A percentile compares a stretch with the other conserved stretches of the same genome.
Conservation (phyloP, 192 early-diverging fungal species). For the Entomortierella parvispora region DNA sequence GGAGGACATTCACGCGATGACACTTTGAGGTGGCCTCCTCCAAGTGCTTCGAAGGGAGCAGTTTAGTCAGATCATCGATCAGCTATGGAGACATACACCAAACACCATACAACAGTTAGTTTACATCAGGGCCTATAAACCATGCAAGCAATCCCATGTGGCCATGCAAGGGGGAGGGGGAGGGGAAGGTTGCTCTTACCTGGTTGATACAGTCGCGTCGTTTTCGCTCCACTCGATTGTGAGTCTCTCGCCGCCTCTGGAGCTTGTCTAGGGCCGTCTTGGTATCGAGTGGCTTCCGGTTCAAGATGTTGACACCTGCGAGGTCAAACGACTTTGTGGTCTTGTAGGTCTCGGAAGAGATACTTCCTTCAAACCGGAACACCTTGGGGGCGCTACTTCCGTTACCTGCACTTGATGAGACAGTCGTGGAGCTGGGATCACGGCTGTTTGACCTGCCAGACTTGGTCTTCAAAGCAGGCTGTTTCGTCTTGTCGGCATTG, state of each 20-base stretch:
- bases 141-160: neutral
- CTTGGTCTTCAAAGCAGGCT: no score
- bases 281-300: constrained; percentile 38
- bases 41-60: constrained; percentile 47
- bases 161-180: no score
- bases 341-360: constrained; percentile 18
- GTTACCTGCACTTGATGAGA: no score
- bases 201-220: constrained; percentile 80
- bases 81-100: constrained; percentile 9
- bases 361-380: constrained; percentile 15
- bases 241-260: constrained; percentile 77
- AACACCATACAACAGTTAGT: neutral
- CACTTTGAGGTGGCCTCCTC: constrained; percentile 50
- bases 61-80: constrained; percentile 37
- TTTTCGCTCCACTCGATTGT: constrained; percentile 80
- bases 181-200: no score
- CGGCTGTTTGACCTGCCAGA: no score
- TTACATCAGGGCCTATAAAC: no score
- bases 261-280: constrained; percentile 74
- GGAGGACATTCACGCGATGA: constrained; percentile 50
- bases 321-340: constrained; percentile 20
- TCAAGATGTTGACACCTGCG: constrained; percentile 15
- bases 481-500: no score
- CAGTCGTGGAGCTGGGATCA: no score
- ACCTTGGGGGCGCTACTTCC: constrained; percentile 2